Base-by-base conservation (phyloP, 2,329 filamentous ascomycete species). In the Xylariaceae sp. region DNA sequence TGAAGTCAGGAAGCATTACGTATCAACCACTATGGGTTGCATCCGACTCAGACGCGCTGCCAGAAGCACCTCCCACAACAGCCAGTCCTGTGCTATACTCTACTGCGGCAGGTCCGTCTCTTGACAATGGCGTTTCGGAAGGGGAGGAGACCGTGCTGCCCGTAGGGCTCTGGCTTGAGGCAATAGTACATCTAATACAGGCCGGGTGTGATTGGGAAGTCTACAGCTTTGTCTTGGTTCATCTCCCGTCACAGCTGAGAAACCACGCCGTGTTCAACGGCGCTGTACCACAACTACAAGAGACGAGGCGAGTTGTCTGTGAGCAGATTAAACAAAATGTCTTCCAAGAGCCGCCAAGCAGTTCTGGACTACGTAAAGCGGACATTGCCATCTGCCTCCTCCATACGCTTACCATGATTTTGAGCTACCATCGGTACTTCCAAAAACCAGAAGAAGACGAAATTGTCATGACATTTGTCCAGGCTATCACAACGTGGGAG, bases 311-410 rank as follows among this genome's bases (percentile, higher is more conserved):
- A 60, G 78, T 90, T 7, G 74, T 97, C 2, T 96, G 92, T 70
- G 89, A 95, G 60, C 88, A 95, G 70, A 85, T 97, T 61, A 87
- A 88, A 64, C 84, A 82, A 50, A 88, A 88, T 65, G 84, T 79
- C 35, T 92, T 95, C 68, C 86, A 88, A 53, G 92, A 96, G 62
- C 92, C 94, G 8, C 92, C 92, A 3, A 77, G 80, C 13, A 80
- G 85, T n/a, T 88, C 88, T 4, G 88, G 91, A 0, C 78, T 97
- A 18, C 90, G 91, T 59, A 92, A 91, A 67, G 89, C 89, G 0
- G 92, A 97, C 72, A 88, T 97, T 54, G 90, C 90, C 11, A 88
- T 94, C 42, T 96, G 92, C 69, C 80, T 97, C 44, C 93, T 94
- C 68, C 89, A 97, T 68, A 86, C 87, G 37, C 78, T 99, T 65